Base-by-base conservation (phyloP, 495 filamentous ascomycete genomes). In the Podospora pseudopauciseta region DNA sequence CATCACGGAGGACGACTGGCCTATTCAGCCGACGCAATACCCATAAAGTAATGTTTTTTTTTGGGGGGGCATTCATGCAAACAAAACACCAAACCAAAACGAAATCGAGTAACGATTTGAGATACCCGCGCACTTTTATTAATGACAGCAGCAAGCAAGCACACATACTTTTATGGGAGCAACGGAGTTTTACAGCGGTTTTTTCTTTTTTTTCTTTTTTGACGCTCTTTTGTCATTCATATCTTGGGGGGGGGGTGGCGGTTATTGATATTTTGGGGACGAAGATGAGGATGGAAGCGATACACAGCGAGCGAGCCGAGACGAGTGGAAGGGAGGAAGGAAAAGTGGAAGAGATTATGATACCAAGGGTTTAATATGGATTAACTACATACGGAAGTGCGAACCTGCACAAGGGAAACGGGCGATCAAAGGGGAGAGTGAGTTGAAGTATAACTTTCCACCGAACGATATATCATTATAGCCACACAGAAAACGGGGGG, bases 1-100 rank as follows among this genome's bases (percentile, higher is more conserved):
- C 82, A 99, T 99, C 74, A 99, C 95, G 4, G 95, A 99, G 80
- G 95, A 99, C 74, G 94, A 97, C 81, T 99, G 95, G 95, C 93
- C 95, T 1, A 86, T 90, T 83, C 87, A 89, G 13, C 80, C 83
- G 15, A 23, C 56, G 44, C 30, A 27, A 53, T 67, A 67, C 55
- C 67, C 72, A 13, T 80, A 78, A 56, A 77, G 67, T 65, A 66
- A 63, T 23, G 16, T 27, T 13, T 59, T 19, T 34, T 23, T 27
- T 28, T 2, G 23, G 23, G 23, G 23, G 23, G 55, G 70, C 66
- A 70, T 68, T 67, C 65, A 63, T 67, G 39, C 56, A 11, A 28
- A 34, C 23, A 39, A 62, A 62, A 18, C 32, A 4, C 16, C 23
- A 30, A 28, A 32, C 26, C n/a, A 49, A 28, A 62, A 28, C 61